Evolutionary conservation across 495 filamentous ascomycete genomes (phyloP).

Genomic region (Talaromyces wortmannii): DNA sequence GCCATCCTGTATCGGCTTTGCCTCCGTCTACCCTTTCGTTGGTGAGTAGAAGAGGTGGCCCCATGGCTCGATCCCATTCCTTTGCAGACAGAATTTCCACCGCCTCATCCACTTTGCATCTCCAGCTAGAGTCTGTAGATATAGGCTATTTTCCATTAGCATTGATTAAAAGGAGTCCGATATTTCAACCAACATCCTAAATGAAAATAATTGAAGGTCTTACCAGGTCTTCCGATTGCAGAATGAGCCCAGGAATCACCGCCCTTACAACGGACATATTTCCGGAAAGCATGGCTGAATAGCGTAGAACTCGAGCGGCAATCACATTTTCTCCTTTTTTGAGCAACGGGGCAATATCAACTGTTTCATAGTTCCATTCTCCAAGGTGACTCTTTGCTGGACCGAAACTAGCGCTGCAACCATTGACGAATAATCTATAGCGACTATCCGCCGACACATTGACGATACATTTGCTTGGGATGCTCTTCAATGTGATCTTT

Average conservation of each 20-base stretch:
- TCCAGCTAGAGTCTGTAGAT: slow-evolving; percentile 12
- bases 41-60: slow-evolving; percentile 17
- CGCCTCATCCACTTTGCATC: slow-evolving; percentile 9
- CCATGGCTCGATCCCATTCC: slow-evolving; percentile 18
- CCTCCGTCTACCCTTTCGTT: slow-evolving; percentile 12
- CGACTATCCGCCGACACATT: slow-evolving; percentile 20
- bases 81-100: slow-evolving; percentile 7
- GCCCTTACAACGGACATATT: slow-evolving; percentile 14
- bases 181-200: neutral
- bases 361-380: slow-evolving; percentile 19
- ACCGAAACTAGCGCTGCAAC: slow-evolving; percentile 14
- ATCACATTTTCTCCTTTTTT: slow-evolving; percentile 11
- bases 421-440: slow-evolving; percentile 20
- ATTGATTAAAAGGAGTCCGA: too few relatives aligned
- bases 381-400: slow-evolving; percentile 17
- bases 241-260: slow-evolving; percentile 14
- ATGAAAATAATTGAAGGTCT: neutral
- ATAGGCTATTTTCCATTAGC: slow-evolving; percentile 5
- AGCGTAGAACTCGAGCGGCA: slow-evolving; percentile 16
- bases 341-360: slow-evolving; percentile 16
- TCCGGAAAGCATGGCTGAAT: slow-evolving; percentile 9
- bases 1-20: slow-evolving; percentile 7
- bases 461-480: neutral
- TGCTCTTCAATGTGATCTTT: neutral
- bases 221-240: slow-evolving; percentile 8